These are phyloP conservation scores for Globisporangium apiculatum DNA, from an alignment of 352 stramenopile genomes.

Conservation along the genomic window DNA sequence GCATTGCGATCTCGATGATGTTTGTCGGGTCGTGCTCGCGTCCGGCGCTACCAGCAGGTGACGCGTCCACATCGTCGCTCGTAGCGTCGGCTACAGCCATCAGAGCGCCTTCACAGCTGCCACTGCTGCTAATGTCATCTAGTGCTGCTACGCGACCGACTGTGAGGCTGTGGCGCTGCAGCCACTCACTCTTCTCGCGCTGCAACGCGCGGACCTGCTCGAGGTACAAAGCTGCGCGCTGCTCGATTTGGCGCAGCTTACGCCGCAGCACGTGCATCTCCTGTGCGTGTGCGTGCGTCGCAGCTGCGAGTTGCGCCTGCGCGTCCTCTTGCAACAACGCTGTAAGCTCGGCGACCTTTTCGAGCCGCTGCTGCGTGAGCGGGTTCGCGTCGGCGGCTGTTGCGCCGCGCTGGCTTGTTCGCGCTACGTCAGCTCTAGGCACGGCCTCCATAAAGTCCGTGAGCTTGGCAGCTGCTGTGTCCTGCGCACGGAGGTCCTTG, in stretches of 20 bases:
- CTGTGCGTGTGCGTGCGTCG: conserved; percentile 13
- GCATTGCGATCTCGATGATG: conserved; percentile 14
- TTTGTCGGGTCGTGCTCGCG: conserved; percentile 2
- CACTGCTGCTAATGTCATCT: neutral
- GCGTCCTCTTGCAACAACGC: conserved; percentile 21
- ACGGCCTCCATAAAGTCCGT: conserved; percentile 6
- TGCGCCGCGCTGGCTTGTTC: neutral
- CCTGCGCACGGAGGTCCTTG: conserved; percentile 33
- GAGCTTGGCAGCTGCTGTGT: conserved; percentile 2
- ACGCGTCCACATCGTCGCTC: neutral
- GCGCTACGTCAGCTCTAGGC: neutral
- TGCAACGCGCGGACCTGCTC: conserved; percentile 17
- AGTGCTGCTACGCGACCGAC: neutral
- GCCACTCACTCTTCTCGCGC: conserved; percentile 10
- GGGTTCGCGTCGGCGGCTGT: neutral
- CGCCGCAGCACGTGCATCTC: conserved; percentile 15
- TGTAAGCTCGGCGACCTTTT: conserved; percentile 18
- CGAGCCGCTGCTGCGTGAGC: conserved; percentile 14
- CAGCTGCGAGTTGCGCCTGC: conserved; percentile 17
- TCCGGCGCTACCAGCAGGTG: no score
- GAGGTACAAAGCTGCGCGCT: conserved; percentile 17
- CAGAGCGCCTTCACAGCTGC: neutral
- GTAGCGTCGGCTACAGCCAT: no score
- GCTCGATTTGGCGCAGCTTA: conserved; percentile 14
- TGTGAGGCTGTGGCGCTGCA: conserved; percentile 1